Evolutionary conservation across 2,329 filamentous ascomycete species (phyloP).

Genomic region (Neophaeococcomyces aloes): DNA sequence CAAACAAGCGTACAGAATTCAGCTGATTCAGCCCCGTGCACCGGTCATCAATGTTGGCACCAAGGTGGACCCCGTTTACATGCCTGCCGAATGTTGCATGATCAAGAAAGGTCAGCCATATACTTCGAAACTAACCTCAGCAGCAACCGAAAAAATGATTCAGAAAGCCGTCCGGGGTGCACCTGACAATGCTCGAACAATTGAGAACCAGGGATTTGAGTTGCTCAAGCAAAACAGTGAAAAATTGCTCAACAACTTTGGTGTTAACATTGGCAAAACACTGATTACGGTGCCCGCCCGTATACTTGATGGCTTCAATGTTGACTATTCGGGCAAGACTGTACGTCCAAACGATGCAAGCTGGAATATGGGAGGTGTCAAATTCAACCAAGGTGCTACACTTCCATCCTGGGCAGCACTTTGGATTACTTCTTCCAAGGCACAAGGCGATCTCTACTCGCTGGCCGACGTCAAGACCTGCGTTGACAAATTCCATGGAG

Average conservation of each 20-base stretch:
- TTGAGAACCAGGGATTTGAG: slow-evolving; percentile 27
- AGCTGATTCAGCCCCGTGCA: slow-evolving; percentile 27
- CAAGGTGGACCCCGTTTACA: slow-evolving; percentile 46
- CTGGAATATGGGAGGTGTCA: slow-evolving; percentile 58
- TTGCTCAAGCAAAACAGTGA: slow-evolving; percentile 7
- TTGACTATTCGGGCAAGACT: slow-evolving; percentile 45
- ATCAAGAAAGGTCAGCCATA: slow-evolving; percentile 56
- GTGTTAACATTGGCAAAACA: slow-evolving; percentile 38
- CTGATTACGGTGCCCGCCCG: slow-evolving; percentile 65
- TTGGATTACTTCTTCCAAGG: slow-evolving; percentile 25
- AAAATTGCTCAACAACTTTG: slow-evolving; percentile 36
- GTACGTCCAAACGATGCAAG: slow-evolving; percentile 41
- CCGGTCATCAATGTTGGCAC: slow-evolving; percentile 60
- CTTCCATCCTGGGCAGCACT: slow-evolving; percentile 45
- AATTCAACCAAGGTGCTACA: slow-evolving; percentile 44
- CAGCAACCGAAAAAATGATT: slow-evolving; percentile 61
- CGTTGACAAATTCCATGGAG: slow-evolving; percentile 18
- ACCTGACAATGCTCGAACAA: slow-evolving; percentile 54
- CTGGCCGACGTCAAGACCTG: slow-evolving; percentile 9
- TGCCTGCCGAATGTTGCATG: slow-evolving; percentile 56
- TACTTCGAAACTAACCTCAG: slow-evolving; percentile 46
- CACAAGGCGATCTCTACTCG: slow-evolving; percentile 4
- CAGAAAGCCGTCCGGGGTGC: slow-evolving; percentile 59
- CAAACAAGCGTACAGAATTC: slow-evolving; percentile 31
- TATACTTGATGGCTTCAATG: slow-evolving; percentile 49